Base-by-base conservation (phyloP, 2,329 filamentous ascomycete genomes). In the Nannizzia gypsea region DNA sequence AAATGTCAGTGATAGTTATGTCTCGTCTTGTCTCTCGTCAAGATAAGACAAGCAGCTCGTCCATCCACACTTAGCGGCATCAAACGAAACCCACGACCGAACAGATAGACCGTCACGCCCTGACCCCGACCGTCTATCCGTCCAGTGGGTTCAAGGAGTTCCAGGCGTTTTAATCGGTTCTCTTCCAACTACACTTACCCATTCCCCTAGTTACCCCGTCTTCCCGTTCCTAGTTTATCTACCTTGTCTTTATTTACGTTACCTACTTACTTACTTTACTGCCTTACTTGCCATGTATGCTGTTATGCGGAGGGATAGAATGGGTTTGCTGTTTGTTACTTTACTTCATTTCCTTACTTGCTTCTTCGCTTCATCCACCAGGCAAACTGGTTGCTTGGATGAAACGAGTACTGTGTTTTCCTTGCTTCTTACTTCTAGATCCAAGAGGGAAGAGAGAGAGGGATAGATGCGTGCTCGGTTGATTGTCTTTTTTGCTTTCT, bases 221-320 rank as follows among this genome's bases (percentile, higher is more conserved):
- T 42, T 42, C 38, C 11, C 4, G 15, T 42, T 42, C 13, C 31
- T 36, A 11, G 13, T 36, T 15, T n/a, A n/a, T 42, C 38, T 42
- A n/a, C 38, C 6, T 42, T 42, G 13, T 15, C 17, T 15, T 26
- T 5, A 13, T 15, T 9, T 48, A 46, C 26, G 31, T 26, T 48
- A 34, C 31, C 26, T 52, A 28, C 22, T 34, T 24, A 31, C 13
- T 54, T 54, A 50, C 13, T 8, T 28, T 50, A 34, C 13, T 54
- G 48, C 24, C 26, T 36, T 36, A 36, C 31, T 36, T 48, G 44
- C 44, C 20, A 48, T 48, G 31, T 36, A 36, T 36, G 42, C 42
- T 46, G 44, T 48, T 48, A 48, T 48, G 44, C 44, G 44, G 44
- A 48, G 48, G 48, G 48, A 54, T 54, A 54, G 48, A 54, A 20